Conservation (phyloP, 2,329 filamentous ascomycete genomes). For the Helotiales sp. region DNA sequence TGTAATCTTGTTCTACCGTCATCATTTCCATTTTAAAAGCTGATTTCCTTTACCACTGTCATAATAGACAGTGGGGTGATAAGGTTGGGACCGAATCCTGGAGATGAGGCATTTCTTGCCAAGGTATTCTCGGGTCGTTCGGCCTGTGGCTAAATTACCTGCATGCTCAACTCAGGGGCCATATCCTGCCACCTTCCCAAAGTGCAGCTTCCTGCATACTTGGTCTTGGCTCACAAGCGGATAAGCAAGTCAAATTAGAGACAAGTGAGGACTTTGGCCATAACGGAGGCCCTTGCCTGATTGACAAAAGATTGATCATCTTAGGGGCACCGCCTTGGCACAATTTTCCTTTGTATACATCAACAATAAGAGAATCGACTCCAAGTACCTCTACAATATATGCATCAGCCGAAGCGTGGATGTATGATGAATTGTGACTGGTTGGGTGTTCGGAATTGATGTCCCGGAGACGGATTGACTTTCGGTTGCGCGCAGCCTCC, state of each 20-base stretch:
- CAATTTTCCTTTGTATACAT: no score
- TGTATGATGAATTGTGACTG: not conserved
- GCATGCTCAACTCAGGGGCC: not conserved
- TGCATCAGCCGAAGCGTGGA: not conserved
- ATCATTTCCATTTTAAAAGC: no score
- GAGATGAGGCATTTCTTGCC: not conserved
- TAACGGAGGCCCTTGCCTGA: not conserved
- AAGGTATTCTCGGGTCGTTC: not conserved
- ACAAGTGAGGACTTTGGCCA: no score
- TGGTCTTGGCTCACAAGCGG: not conserved
- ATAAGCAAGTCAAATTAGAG: not conserved
- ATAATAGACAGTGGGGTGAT: not conserved
- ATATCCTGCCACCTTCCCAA: not conserved
- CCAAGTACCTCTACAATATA: not conserved
- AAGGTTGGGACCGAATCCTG: not conserved
- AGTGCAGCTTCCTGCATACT: not conserved
- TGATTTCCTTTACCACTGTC: not conserved
- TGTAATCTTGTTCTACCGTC: no score
- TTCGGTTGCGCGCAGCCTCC: not conserved
- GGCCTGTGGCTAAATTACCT: not conserved
- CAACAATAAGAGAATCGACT: not conserved
- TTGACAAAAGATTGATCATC: no score
- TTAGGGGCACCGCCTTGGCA: no score
- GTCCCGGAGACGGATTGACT: not conserved
- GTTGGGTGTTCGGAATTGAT: conserved; percentile 1